Conservation (phyloP, 2,329 filamentous ascomycete species). For the Botryotinia convoluta region DNA sequence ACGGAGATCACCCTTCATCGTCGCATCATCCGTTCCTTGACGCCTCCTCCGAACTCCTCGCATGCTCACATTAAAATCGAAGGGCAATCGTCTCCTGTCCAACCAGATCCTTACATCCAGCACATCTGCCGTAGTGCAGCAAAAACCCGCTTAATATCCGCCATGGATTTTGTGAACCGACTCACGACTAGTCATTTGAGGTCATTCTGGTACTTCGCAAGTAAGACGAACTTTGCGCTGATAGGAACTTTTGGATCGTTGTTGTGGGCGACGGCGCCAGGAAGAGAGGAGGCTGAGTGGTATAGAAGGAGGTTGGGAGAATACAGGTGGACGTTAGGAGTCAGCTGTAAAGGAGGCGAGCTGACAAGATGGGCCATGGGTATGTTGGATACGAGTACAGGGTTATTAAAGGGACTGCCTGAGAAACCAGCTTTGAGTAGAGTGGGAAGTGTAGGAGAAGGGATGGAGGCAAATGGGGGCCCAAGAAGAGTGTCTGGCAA, state of each 20-base stretch:
- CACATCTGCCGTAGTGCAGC: conserved; percentile 93
- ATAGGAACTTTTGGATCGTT: conserved; percentile 92
- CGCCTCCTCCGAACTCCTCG: conserved; percentile 45
- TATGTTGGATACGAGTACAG: conserved; percentile 71
- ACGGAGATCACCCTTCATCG: conserved; percentile 92
- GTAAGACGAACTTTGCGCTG: conserved; percentile 86
- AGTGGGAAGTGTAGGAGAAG: conserved; percentile 39
- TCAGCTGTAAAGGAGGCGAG: conserved; percentile 64
- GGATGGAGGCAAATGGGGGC: background rate
- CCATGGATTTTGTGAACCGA: conserved; percentile 96
- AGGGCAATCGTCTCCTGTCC: conserved; percentile 36
- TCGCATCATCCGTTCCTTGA: conserved; percentile 81
- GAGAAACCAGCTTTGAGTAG: conserved; percentile 67
- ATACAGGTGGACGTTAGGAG: conserved; percentile 90
- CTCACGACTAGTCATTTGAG: conserved; percentile 80
- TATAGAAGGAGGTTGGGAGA: conserved; percentile 82
- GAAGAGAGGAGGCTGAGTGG: conserved; percentile 86
- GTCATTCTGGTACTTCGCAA: conserved; percentile 91
- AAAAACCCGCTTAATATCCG: conserved; percentile 89
- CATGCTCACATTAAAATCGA: conserved; percentile 39
- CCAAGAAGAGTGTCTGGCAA: conserved; percentile 3
- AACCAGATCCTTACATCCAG: conserved; percentile 74
- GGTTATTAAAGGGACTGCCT: conserved; percentile 65
- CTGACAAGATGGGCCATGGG: conserved; percentile 72
- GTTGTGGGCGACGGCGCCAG: conserved; percentile 84